These are phyloP conservation scores for Cornus kousa DNA, from an alignment of 148 eudicot species.

Conservation along the genomic window DNA sequence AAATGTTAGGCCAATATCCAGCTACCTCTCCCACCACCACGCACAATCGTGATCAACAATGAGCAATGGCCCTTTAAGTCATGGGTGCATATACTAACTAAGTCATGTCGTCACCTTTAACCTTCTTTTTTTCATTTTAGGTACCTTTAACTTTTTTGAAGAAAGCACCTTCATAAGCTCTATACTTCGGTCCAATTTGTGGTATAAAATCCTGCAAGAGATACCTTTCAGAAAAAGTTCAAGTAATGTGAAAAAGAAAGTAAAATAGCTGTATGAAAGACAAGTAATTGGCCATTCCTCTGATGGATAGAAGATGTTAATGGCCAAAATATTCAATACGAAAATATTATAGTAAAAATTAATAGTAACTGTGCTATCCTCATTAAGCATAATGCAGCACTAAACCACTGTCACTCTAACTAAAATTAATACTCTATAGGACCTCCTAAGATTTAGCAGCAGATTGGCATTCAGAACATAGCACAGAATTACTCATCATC, in stretches of 20 bases:
- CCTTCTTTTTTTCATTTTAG: not conserved
- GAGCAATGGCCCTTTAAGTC: no score
- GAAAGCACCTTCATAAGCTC: conserved; percentile 53
- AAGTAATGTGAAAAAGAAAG: not conserved
- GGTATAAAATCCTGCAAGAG: conserved; percentile 57
- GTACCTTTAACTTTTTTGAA: conserved; percentile 57
- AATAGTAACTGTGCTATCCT: not conserved
- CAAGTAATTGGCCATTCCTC: not conserved
- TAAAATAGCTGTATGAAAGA: no score
- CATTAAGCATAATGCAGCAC: not conserved
- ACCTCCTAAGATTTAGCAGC: no score
- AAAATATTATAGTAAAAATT: not conserved
- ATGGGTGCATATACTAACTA: no score
- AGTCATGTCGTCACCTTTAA: no score
- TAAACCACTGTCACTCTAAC: no score
- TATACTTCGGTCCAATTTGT: conserved; percentile 31
- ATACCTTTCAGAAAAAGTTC: not conserved
- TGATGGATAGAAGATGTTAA: not conserved
- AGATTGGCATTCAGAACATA: no score
- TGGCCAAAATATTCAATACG: not conserved
- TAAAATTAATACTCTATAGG: no score
- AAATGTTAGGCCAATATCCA: no score
- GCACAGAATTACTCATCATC: no score
- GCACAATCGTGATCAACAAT: no score
- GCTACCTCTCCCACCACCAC: no score